Conservation (phyloP, 2,329 filamentous ascomycete genomes). For the Trichoderma sp. region DNA sequence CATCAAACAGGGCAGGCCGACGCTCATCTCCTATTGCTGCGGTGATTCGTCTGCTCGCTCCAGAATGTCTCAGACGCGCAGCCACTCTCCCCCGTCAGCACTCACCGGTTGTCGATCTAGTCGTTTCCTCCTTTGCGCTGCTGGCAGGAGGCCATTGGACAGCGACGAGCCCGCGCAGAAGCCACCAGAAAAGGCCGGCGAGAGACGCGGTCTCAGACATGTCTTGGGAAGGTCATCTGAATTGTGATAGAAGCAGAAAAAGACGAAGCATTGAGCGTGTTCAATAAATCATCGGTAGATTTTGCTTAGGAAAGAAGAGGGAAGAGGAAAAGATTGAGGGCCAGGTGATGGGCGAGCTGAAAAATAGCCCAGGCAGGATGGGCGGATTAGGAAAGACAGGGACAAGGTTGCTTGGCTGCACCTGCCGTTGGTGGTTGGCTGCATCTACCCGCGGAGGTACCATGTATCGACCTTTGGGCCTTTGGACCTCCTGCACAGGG, state of each 20-base stretch:
- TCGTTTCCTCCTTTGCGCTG: background rate
- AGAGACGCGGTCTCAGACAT: slow-evolving; percentile 9
- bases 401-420: slow-evolving; percentile 8
- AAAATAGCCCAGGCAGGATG: background rate
- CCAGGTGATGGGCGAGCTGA: slow-evolving; percentile 12
- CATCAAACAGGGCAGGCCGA: too few relatives aligned
- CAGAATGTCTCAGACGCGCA: slow-evolving; percentile 20
- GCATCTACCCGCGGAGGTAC: background rate
- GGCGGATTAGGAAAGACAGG: background rate
- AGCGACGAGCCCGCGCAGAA: slow-evolving; percentile 9
- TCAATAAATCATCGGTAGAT: too few relatives aligned
- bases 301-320: background rate
- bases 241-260: background rate
- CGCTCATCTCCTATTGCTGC: slow-evolving; percentile 1
- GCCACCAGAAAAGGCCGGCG: slow-evolving; percentile 8
- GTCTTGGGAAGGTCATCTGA: background rate
- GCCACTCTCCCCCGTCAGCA: slow-evolving; percentile 16
- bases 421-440: slow-evolving; percentile 21
- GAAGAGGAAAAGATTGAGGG: background rate
- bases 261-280: background rate
- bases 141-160: slow-evolving; percentile 20
- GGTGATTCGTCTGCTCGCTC: slow-evolving; percentile 9
- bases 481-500: too few relatives aligned
- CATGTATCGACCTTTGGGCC: too few relatives aligned
- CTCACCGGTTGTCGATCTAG: background rate